These are phyloP conservation scores for Aspergillus neoniger DNA, from an alignment of 2,329 filamentous ascomycete genomes.

Conservation along the genomic window DNA sequence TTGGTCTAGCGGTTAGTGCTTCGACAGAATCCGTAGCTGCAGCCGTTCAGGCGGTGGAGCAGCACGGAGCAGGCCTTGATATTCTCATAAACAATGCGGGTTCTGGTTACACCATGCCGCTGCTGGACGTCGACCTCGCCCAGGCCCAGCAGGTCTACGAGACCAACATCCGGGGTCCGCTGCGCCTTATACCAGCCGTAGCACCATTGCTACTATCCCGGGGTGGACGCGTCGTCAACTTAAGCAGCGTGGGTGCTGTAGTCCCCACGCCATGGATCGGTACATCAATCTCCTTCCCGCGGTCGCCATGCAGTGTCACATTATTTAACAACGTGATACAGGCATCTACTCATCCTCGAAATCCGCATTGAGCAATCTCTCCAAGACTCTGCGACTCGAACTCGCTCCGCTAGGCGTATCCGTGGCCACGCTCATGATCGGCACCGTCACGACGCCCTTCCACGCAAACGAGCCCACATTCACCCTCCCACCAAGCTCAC, in stretches of 20 bases:
- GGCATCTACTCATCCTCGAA: constrained; percentile 38
- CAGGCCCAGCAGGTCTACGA: constrained; percentile 33
- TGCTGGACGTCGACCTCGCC: constrained; percentile 27
- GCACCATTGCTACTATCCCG: constrained; percentile 25
- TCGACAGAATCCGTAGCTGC: constrained; percentile 22
- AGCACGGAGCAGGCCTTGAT: constrained; percentile 33
- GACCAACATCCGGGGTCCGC: constrained; percentile 35
- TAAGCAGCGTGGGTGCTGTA: constrained; percentile 16
- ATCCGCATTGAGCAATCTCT: constrained; percentile 29
- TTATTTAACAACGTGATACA: constrained; percentile 23
- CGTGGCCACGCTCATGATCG: constrained; percentile 33
- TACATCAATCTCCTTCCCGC: constrained; percentile 14
- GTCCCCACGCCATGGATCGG: constrained; percentile 41
- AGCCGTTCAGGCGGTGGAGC: constrained; percentile 19
- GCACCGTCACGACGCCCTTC: constrained; percentile 25
- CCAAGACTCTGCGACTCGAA: constrained; percentile 36
- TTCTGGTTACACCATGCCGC: constrained; percentile 28
- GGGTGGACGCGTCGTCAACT: constrained; percentile 32
- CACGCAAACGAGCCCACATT: constrained; percentile 10
- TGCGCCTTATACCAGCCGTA: constrained; percentile 32
- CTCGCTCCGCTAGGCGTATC: constrained; percentile 32
- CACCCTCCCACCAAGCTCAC: constrained; percentile 5
- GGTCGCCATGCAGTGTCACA: too few species aligned
- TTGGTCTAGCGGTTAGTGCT: too few species aligned
- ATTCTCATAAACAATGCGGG: constrained; percentile 47